phyloP scores from a whole-genome alignment of 768 basidiomycete species.

The Pleurotus tuber-regium region DNA sequence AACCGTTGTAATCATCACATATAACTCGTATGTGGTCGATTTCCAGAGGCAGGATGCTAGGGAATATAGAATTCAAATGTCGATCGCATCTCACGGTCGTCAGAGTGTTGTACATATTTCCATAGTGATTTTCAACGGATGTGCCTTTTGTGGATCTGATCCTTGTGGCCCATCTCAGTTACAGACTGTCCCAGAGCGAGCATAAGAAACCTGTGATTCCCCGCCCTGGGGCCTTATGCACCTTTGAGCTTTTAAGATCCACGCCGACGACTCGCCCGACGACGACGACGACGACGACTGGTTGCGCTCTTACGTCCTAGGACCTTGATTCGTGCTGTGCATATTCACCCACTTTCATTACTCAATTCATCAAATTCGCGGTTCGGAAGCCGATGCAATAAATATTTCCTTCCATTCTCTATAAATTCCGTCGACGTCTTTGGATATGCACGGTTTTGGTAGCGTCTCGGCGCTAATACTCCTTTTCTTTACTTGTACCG shows the following conservation, averaged over 20 bases:
- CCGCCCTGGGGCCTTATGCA: no score
- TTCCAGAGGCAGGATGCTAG: no score
- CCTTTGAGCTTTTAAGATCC: no score
- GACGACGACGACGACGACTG: no score
- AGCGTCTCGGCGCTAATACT: background rate
- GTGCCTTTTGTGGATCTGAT: background rate
- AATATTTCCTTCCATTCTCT: slow-evolving; percentile 7
- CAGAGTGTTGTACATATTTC: background rate
- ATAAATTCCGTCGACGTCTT: background rate
- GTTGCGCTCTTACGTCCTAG: no score
- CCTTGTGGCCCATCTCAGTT: background rate
- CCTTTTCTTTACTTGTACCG: background rate
- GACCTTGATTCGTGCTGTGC: background rate
- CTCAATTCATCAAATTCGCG: background rate
- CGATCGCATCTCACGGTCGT: background rate
- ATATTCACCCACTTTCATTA: background rate
- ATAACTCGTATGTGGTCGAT: no score
- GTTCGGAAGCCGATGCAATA: slow-evolving; percentile 10
- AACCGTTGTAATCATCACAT: no score
- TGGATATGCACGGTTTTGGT: background rate
- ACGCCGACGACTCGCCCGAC: no score
- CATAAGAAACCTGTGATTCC: background rate
- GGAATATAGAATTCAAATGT: no score
- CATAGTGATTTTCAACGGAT: background rate
- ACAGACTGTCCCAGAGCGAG: background rate